A percentile compares a stretch with the other conserved stretches of the same genome.
Conservation (phyloP, 768 basidiomycete species). For the Flagelloscypha sp. region DNA sequence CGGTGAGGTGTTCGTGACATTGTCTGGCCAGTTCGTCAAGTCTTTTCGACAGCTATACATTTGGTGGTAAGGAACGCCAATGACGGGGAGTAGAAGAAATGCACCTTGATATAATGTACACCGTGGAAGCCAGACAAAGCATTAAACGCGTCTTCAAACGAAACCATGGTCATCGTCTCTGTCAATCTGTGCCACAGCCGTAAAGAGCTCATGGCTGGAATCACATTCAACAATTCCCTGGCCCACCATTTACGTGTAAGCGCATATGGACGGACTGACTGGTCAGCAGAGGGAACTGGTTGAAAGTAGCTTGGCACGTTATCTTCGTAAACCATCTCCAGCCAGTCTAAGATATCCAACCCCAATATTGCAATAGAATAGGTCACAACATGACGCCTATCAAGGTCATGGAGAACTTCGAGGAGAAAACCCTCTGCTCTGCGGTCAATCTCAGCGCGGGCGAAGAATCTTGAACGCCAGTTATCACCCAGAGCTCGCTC, state of each 20-base stretch:
- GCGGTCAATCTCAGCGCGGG: too few species aligned
- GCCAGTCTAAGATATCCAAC: too few species aligned
- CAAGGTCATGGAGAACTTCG: too few species aligned
- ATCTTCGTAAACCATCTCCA: too few species aligned
- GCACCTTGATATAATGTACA: conserved; percentile 32
- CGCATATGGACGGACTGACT: conserved; percentile 17
- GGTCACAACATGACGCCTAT: too few species aligned
- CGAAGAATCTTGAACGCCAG: too few species aligned
- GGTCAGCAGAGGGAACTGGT: too few species aligned
- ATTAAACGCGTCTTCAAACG: conserved; percentile 40
- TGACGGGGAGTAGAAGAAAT: conserved; percentile 7
- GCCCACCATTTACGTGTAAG: conserved; percentile 47
- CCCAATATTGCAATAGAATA: too few species aligned
- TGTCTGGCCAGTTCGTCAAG: conserved; percentile 30
- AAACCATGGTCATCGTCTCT: conserved; percentile 9
- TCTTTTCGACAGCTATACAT: conserved; percentile 27
- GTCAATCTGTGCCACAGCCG: conserved; percentile 25
- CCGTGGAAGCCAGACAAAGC: conserved; percentile 47
- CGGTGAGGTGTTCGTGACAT: conserved; percentile 32
- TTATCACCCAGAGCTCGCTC: too few species aligned
- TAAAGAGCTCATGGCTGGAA: conserved; percentile 35
- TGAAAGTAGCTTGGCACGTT: background rate
- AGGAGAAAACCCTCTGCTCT: too few species aligned
- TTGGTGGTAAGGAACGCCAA: conserved; percentile 3
- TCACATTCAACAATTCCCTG: conserved; percentile 29